Evolutionary conservation across 2,329 filamentous ascomycete species (phyloP).

Genomic region (Myotisia sp.): DNA sequence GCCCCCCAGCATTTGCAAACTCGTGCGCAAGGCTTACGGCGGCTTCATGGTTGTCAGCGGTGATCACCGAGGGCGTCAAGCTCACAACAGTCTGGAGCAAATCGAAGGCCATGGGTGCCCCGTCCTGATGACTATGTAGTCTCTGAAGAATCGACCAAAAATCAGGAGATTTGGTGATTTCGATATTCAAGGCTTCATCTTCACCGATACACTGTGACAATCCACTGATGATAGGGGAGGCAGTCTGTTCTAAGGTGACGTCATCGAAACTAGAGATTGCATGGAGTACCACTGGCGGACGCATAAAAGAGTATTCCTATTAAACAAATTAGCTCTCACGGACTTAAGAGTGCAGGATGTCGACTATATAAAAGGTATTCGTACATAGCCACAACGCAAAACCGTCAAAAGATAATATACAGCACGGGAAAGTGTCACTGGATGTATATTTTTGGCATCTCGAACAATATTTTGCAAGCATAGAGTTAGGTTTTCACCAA

Average conservation of each 20-base stretch:
- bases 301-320: constrained; percentile 77
- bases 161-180: constrained; percentile 90
- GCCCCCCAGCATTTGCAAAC: constrained; percentile 69
- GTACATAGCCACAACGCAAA: constrained; percentile 70
- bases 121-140: constrained; percentile 54
- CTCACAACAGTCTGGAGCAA: constrained; percentile 69
- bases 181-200: constrained; percentile 64
- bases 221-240: constrained; percentile 62
- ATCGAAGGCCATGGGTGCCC: constrained; percentile 65
- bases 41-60: constrained; percentile 89
- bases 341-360: neutral
- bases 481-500: constrained; percentile 69
- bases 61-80: constrained; percentile 62
- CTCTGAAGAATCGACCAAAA: constrained; percentile 86
- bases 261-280: constrained; percentile 77
- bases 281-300: constrained; percentile 81
- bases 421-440: constrained; percentile 67
- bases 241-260: constrained; percentile 59
- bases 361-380: constrained; percentile 20
- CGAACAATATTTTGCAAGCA: constrained; percentile 68
- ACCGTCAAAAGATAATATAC: constrained; percentile 77
- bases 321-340: constrained; percentile 15
- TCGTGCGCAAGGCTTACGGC: constrained; percentile 73
- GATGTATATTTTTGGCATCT: constrained; percentile 64
- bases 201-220: constrained; percentile 66